Percentiles rank a stretch among this genome's conserved stretches.
These are phyloP conservation scores for Cornus kousa DNA, from an alignment of 148 eudicot genomes.

Conservation along the genomic window DNA sequence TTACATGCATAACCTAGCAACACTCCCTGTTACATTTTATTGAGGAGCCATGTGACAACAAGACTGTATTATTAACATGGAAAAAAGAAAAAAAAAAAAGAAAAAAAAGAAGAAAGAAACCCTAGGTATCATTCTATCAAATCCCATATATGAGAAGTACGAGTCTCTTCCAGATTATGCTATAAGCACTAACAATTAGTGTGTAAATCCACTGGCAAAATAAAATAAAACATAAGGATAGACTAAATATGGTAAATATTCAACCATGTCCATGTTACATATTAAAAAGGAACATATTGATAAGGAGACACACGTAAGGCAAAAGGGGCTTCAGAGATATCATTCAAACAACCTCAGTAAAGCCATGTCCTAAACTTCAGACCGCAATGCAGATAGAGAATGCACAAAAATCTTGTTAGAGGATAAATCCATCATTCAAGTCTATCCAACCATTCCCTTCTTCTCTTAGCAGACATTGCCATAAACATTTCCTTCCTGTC, in stretches of 20 bases:
- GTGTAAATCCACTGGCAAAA: background rate
- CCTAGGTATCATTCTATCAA: background rate
- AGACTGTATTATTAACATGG: background rate
- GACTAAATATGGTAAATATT: background rate
- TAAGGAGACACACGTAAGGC: background rate
- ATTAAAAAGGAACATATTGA: background rate
- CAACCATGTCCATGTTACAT: background rate
- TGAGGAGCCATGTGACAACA: background rate
- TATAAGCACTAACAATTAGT: background rate
- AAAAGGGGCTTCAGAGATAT: background rate
- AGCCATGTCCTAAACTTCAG: background rate
- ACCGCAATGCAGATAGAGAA: background rate
- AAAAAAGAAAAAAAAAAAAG: too few species aligned
- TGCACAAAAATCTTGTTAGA: too few species aligned
- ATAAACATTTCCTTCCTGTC: background rate
- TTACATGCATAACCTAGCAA: background rate
- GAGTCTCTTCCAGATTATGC: background rate
- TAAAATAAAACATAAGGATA: background rate
- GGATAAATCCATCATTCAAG: too few species aligned
- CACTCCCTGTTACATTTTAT: background rate
- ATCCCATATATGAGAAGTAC: background rate
- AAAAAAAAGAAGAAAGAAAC: too few species aligned
- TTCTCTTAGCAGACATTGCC: too few species aligned
- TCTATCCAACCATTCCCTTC: too few species aligned
- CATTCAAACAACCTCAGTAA: background rate